These are phyloP conservation scores for Diplodia seriata DNA, from an alignment of 2,329 filamentous ascomycete genomes.

Conservation along the genomic window DNA sequence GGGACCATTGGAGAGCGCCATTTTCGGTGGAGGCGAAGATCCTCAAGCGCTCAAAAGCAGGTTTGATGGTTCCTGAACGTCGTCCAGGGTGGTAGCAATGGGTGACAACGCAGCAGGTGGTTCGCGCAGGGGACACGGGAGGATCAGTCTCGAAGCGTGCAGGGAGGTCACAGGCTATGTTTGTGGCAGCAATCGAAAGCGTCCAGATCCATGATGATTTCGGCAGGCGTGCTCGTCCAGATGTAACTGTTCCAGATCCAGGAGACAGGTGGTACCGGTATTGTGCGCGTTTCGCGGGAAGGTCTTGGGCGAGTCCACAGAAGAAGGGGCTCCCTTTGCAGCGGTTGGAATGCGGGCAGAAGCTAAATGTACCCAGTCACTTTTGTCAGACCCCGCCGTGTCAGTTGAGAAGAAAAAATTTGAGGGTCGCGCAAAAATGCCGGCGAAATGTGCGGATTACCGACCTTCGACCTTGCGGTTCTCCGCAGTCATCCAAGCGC, in stretches of 20 bases:
- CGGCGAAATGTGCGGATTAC: conserved; percentile 4
- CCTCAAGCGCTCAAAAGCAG: neutral
- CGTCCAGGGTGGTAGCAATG: neutral
- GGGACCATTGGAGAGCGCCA: conserved; percentile 14
- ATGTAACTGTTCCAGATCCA: neutral
- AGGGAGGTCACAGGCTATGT: conserved; percentile 7
- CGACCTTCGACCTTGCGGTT: neutral
- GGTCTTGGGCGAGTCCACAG: conserved; percentile 1
- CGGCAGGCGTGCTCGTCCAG: neutral
- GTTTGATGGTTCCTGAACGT: neutral
- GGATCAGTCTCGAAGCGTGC: neutral
- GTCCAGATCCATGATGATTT: conserved; percentile 4
- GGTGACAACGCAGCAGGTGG: neutral
- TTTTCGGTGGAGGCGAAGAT: conserved; percentile 16
- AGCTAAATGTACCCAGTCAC: neutral
- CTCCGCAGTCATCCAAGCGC: neutral
- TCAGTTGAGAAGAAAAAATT: neutral
- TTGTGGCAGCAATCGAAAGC: neutral
- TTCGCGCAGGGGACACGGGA: neutral
- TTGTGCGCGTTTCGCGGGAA: neutral
- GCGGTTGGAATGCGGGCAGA: conserved; percentile 18
- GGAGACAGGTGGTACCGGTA: neutral
- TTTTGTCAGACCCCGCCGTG: conserved; percentile 3
- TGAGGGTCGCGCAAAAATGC: conserved; percentile 3
- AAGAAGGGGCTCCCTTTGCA: neutral